phyloP scores from a whole-genome alignment of 108 stramenopile species.

The Fragilariopsis cylindrus region DNA sequence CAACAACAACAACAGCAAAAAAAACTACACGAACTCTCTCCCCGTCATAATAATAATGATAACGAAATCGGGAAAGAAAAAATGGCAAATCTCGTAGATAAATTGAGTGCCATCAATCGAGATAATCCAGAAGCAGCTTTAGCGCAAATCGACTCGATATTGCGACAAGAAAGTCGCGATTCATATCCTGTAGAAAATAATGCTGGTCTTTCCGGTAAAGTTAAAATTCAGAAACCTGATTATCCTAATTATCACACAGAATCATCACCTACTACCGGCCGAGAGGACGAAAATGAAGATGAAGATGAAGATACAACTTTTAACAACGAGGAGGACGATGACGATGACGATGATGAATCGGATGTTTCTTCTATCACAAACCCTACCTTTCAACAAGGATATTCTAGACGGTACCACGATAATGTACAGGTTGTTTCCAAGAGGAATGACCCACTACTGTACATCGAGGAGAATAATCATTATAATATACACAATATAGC shows the following conservation, averaged over 20 bases:
- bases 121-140: conserved; percentile 68
- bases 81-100: conserved; percentile 48
- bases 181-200: conserved; percentile 5
- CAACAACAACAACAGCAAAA: background rate
- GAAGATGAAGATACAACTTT: background rate
- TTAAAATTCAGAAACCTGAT: background rate
- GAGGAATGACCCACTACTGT: background rate
- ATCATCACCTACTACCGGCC: background rate
- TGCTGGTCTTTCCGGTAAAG: background rate
- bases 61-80: background rate
- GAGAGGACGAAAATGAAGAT: background rate
- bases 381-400: conserved; percentile 45
- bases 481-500: conserved; percentile 6
- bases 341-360: conserved; percentile 44
- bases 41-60: background rate
- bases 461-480: background rate
- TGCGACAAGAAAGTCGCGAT: conserved; percentile 49
- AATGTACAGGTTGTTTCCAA: background rate
- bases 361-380: conserved; percentile 80
- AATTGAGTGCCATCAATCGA: conserved; percentile 63
- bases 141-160: conserved; percentile 80
- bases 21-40: background rate
- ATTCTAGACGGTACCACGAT: background rate
- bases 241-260: background rate
- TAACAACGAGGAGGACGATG: conserved; percentile 7